phyloP scores from a whole-genome alignment of 768 basidiomycete genomes.

The Auriscalpium microsporum region DNA sequence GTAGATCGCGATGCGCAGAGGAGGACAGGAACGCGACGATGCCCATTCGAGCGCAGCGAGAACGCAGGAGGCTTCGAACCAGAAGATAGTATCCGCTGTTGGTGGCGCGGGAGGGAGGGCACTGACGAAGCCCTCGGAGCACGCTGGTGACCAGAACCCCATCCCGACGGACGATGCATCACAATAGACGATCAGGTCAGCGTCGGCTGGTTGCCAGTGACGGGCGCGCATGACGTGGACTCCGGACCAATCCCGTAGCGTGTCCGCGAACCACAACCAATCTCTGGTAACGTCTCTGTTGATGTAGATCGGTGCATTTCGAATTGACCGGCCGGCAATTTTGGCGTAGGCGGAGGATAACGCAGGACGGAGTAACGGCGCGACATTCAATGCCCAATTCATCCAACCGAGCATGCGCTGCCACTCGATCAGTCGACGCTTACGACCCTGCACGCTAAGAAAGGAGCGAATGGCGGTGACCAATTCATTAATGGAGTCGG shows the following conservation, averaged over 20 bases:
- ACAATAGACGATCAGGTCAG: constrained; percentile 11
- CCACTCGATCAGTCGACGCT: not conserved
- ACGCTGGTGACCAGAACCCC: constrained; percentile 16
- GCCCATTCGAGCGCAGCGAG: constrained; percentile 2
- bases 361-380: constrained; percentile 22
- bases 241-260: constrained; percentile 2
- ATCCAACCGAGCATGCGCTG: too few relatives aligned
- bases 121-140: not conserved
- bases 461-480: not conserved
- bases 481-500: not conserved
- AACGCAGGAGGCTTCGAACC: constrained; percentile 2
- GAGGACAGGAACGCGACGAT: not conserved
- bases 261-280: constrained; percentile 25
- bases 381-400: constrained; percentile 24
- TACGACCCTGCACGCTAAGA: not conserved
- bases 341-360: constrained; percentile 25
- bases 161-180: constrained; percentile 18
- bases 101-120: not conserved
- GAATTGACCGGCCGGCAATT: constrained; percentile 18
- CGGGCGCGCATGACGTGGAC: constrained; percentile 9
- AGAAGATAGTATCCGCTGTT: constrained; percentile 6
- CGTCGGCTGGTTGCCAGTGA: constrained; percentile 3
- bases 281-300: constrained; percentile 23
- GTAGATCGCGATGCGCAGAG: constrained; percentile 11
- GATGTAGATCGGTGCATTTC: constrained; percentile 17